Evolutionary conservation across 164 flowering plant genomes (phyloP).

Genomic region (Tetracentron sinense): DNA sequence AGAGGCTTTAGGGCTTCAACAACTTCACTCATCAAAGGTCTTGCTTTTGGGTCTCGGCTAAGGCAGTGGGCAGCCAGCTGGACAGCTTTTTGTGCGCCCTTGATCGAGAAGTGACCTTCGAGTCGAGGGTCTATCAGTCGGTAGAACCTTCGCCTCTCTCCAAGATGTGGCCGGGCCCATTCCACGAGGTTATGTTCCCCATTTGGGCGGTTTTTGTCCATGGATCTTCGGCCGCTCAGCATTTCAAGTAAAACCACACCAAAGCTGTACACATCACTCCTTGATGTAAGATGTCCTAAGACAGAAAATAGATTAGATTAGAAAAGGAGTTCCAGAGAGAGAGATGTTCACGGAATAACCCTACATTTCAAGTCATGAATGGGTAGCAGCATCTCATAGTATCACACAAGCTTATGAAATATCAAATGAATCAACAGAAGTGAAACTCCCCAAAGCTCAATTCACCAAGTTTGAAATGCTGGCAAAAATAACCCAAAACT

Average conservation of each 20-base stretch:
- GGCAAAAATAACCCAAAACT: too few relatives aligned
- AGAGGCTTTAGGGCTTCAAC: slow-evolving; percentile 45
- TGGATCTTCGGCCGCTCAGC: slow-evolving; percentile 51
- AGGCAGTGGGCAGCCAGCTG: slow-evolving; percentile 51
- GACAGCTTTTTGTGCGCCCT: slow-evolving; percentile 50
- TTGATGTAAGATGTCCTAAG: slow-evolving; percentile 49
- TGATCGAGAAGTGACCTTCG: slow-evolving; percentile 52
- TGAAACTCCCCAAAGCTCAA: too few relatives aligned
- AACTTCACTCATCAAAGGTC: slow-evolving; percentile 53
- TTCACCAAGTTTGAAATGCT: background rate
- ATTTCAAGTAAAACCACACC: slow-evolving; percentile 54
- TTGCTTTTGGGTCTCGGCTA: slow-evolving; percentile 48
- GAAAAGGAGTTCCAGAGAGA: slow-evolving; percentile 3
- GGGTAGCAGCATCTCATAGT: too few relatives aligned
- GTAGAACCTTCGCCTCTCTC: slow-evolving; percentile 40
- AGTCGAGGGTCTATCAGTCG: slow-evolving; percentile 47
- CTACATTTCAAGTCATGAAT: background rate
- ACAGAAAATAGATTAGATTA: slow-evolving; percentile 2
- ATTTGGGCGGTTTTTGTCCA: slow-evolving; percentile 54
- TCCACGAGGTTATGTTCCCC: slow-evolving; percentile 57
- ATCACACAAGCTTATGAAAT: background rate
- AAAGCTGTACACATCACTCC: slow-evolving; percentile 50
- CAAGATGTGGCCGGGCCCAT: slow-evolving; percentile 53
- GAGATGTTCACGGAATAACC: background rate
- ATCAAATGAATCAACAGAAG: background rate